phyloP scores from a whole-genome alignment of 2,329 filamentous ascomycete genomes.

The Hypoxylon sp. region DNA sequence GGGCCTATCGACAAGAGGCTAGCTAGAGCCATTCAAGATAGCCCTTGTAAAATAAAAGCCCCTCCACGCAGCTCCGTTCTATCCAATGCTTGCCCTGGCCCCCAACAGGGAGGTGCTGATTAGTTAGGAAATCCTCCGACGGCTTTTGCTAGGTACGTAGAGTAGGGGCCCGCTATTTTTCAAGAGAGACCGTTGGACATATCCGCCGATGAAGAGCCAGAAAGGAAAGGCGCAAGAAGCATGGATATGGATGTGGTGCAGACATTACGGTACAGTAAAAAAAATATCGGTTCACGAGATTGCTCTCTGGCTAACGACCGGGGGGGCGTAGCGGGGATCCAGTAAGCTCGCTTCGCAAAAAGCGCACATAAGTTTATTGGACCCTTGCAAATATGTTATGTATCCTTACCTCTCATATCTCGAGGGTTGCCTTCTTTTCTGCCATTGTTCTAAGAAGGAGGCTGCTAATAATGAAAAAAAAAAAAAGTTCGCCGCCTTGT shows the following conservation, averaged over 20 bases:
- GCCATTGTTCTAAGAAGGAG: conserved; percentile 36
- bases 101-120: conserved; percentile 60
- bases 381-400: conserved; percentile 39
- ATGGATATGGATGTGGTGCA: conserved; percentile 53
- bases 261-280: conserved; percentile 53
- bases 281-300: conserved; percentile 65
- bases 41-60: conserved; percentile 49
- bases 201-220: conserved; percentile 58
- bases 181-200: conserved; percentile 64
- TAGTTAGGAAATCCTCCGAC: conserved; percentile 65
- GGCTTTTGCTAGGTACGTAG: conserved; percentile 53
- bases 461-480: conserved; percentile 30
- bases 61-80: conserved; percentile 51
- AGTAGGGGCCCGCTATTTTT: conserved; percentile 61
- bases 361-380: conserved; percentile 48
- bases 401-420: conserved; percentile 35
- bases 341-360: conserved; percentile 60
- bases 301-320: conserved; percentile 56
- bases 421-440: conserved; percentile 24
- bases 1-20: conserved; percentile 50
- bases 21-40: conserved; percentile 52
- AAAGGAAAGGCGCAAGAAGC: conserved; percentile 59
- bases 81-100: conserved; percentile 57
- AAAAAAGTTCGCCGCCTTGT: conserved; percentile 38
- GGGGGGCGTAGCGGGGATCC: conserved; percentile 54